Evolutionary conservation across 2,329 filamentous ascomycete species (phyloP), one percentile per base, ranked within the genome.

Genomic region (Curvularia eragrostidis): DNA sequence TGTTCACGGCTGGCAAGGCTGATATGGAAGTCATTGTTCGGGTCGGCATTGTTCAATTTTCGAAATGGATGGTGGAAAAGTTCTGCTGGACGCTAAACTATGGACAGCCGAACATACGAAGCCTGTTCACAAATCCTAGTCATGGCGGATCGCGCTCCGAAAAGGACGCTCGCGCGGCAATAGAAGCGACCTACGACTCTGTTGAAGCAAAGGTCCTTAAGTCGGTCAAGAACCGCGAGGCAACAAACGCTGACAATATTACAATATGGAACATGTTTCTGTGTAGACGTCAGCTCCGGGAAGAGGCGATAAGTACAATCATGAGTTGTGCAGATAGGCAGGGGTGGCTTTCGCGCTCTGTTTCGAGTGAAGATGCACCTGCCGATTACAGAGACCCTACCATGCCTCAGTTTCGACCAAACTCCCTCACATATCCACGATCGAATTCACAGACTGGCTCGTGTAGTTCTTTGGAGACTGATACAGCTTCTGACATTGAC

Each of bases 361-460:
- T 10, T 9, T 2, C 32, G n/a, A 24, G 21, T 32, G 26, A 30
- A 50, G 30, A 10, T 36, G 13, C 28, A 18, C 19, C 36, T 34
- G 28, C 32, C 34, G 8, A 41, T 6, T 47, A 56, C 41, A 64
- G 79, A 7, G 89, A 91, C 65, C 85, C 85, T 7, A 90, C 88
- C 0, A 80, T 90, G 73, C 88, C 88, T 8, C 88, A 91, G 65
- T 89, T 89, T 69, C 82, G 86, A 5, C 88, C 87, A n/a, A 84
- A 89, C 62, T 80, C 75, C 30, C 59, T 63, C 5, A 58, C 56
- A 19, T 23, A 59, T 39, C 19, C 52, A 19, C 23, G 28, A 13
- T 13, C 36, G 8, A 32, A 23, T 18, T 30, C 36, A 5, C 46
- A 36, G n/a, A 38, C n/a, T 54, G 30, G 13, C 46, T 54, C 55